Base-by-base conservation (phyloP, 2,329 filamentous ascomycete genomes). In the Pyricularia sp. region DNA sequence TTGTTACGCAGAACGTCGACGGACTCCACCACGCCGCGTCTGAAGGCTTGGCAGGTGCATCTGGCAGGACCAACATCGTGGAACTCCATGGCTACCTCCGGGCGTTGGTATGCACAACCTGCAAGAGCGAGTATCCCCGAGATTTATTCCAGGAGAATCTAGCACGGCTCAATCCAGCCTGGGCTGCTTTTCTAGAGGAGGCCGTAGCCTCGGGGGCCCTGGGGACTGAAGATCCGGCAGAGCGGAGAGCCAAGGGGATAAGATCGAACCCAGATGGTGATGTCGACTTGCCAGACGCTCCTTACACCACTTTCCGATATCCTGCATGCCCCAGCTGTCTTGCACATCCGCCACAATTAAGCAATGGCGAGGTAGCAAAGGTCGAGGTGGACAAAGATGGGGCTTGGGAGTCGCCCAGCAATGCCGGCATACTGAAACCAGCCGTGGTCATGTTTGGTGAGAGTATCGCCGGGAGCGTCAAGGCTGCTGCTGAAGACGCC, bases 361-460 rank as follows among this genome's bases (percentile, higher is more conserved):
- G 78, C 33, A 82, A 88, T 69, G 84, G 87, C 4, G 79, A 63
- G 65, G 76, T 72, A 66, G 79, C 82, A 22, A 77, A 75, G 30
- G 87, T 97, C 1, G 80, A 89, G 67, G 83, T 89, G 13, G 93
- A 97, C 71, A 70, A 72, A 1, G 91, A 97, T 64, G 93, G 93
- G 0, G 93, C 92, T 0, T 96, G 88, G 90, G 77, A 80, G 53
- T 70, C 81, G 6, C 77, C 78, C 0, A 87, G 85, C 69, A 86
- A 82, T 2, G 90, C 86, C 0, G 94, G 93, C 2, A 85, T 97
- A 49, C 75, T 99, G 65, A 97, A 97, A 73, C 94, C 94, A 3
- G 90, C 90, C 0, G 93, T 99, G 2, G 87, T 93, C 70, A 97
- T 97, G 91, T 97, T 97, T 74, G 94, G 94, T 19, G 94, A 97